Evolutionary conservation across 345 rosid species (phyloP).

Genomic region (Gossypium longicalyx): DNA sequence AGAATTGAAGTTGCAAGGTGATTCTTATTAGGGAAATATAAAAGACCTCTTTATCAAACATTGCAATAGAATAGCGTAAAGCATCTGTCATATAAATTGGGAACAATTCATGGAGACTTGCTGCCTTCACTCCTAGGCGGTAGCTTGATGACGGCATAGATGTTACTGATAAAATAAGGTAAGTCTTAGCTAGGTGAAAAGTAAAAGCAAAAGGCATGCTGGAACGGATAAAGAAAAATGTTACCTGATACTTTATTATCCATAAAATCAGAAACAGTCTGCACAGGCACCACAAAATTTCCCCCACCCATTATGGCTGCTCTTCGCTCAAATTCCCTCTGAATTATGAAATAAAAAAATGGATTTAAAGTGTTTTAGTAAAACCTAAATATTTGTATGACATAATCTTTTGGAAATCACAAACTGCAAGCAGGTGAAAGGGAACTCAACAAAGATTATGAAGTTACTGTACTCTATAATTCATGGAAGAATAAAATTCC

Average conservation of each 20-base stretch:
- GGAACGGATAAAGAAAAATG: background rate
- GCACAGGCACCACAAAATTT: conserved; percentile 74
- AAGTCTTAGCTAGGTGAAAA: conserved; percentile 15
- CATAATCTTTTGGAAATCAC: background rate
- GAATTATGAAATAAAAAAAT: conserved; percentile 19
- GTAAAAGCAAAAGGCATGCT: background rate
- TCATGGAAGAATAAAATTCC: background rate
- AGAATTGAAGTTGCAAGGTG: background rate
- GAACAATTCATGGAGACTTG: conserved; percentile 77
- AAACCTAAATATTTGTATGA: background rate
- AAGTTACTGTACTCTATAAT: background rate
- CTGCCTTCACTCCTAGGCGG: conserved; percentile 80
- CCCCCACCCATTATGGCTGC: conserved; percentile 94
- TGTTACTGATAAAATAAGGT: conserved; percentile 44
- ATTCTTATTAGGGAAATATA: conserved; percentile 3
- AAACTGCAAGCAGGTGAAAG: background rate
- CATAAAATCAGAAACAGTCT: conserved; percentile 79
- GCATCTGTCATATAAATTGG: conserved; percentile 66
- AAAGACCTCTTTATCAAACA: conserved; percentile 77
- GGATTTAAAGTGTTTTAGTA: conserved; percentile 6
- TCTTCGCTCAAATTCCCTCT: conserved; percentile 88
- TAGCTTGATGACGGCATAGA: conserved; percentile 85
- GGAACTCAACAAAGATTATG: background rate
- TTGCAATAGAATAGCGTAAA: conserved; percentile 54
- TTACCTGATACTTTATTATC: conserved; percentile 73